These are phyloP conservation scores for Delitschia confertaspora DNA, from an alignment of 495 filamentous ascomycete species.

Conservation along the genomic window DNA sequence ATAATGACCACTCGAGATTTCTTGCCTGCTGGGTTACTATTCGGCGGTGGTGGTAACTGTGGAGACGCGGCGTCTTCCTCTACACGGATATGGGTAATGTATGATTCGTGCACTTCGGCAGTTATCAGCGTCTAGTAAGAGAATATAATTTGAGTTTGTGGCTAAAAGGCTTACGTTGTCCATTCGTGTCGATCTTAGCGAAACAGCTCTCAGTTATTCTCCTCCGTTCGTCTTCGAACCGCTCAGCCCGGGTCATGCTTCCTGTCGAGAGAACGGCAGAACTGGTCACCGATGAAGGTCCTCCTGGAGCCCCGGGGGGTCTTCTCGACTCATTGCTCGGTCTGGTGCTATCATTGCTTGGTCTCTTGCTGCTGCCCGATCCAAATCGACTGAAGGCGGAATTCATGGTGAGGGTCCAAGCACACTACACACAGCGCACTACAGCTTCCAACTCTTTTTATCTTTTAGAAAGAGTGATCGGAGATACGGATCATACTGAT, in stretches of 20 bases:
- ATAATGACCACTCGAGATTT: conserved; percentile 87
- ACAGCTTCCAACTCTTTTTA: too few species aligned
- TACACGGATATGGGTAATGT: conserved; percentile 93
- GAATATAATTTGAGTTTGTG: background rate
- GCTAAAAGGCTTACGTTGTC: conserved; percentile 52
- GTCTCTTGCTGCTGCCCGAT: too few species aligned
- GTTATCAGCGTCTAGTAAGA: conserved; percentile 7
- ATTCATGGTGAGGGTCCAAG: too few species aligned
- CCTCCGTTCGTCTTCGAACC: conserved; percentile 91
- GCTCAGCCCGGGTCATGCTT: conserved; percentile 60
- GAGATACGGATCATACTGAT: too few species aligned
- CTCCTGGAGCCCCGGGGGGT: conserved; percentile 12
- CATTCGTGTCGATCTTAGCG: conserved; percentile 74
- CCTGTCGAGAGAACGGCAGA: conserved; percentile 6
- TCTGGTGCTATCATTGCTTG: conserved; percentile 5
- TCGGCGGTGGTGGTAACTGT: conserved; percentile 74
- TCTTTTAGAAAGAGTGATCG: too few species aligned
- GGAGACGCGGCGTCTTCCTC: conserved; percentile 76
- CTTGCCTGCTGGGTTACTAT: conserved; percentile 59
- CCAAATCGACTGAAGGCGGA: too few species aligned
- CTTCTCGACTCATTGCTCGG: conserved; percentile 22
- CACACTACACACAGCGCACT: too few species aligned
- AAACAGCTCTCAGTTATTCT: conserved; percentile 91
- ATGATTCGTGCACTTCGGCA: conserved; percentile 71
- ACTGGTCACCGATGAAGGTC: conserved; percentile 11